Conservation (phyloP, 768 basidiomycete species). For the Pisolithus orientalis region DNA sequence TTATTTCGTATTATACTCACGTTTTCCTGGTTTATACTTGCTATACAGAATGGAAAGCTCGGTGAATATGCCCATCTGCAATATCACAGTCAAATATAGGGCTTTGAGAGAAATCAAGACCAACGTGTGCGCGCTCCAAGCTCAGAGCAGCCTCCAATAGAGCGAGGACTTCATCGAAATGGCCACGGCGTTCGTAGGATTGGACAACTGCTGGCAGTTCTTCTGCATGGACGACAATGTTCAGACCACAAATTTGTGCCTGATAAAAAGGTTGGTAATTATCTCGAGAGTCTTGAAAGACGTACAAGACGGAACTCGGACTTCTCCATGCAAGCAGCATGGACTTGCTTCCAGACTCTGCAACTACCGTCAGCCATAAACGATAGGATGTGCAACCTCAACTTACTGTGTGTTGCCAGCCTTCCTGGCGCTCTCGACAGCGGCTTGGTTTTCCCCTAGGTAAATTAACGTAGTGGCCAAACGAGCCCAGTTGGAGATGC, state of each 20-base stretch:
- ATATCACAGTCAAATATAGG: constrained; percentile 8
- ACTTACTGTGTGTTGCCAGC: constrained; percentile 96
- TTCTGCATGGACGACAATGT: constrained; percentile 94
- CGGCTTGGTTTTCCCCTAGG: constrained; percentile 94
- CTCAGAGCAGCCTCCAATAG: constrained; percentile 94
- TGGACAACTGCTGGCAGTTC: constrained; percentile 69
- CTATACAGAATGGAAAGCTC: constrained; percentile 88
- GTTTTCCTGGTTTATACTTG: constrained; percentile 91
- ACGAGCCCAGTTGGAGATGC: constrained; percentile 98
- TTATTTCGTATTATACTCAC: constrained; percentile 40
- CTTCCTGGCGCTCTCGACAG: constrained; percentile 98
- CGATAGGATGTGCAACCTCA: background rate
- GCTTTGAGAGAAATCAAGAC: constrained; percentile 13
- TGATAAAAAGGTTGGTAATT: constrained; percentile 18
- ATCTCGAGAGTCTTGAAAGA: constrained; percentile 3
- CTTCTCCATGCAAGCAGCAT: constrained; percentile 97
- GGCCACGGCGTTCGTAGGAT: constrained; percentile 85
- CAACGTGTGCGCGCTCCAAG: constrained; percentile 88
- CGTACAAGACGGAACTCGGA: constrained; percentile 84
- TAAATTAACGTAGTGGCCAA: constrained; percentile 98
- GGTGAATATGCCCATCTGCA: constrained; percentile 93
- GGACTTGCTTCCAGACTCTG: constrained; percentile 99
- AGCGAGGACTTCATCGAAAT: constrained; percentile 90
- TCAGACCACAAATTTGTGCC: constrained; percentile 98
- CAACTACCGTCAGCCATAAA: constrained; percentile 6